Base-by-base conservation (phyloP, 129 eudicot genomes). In the Chrysanthemum lavandulifolium region DNA sequence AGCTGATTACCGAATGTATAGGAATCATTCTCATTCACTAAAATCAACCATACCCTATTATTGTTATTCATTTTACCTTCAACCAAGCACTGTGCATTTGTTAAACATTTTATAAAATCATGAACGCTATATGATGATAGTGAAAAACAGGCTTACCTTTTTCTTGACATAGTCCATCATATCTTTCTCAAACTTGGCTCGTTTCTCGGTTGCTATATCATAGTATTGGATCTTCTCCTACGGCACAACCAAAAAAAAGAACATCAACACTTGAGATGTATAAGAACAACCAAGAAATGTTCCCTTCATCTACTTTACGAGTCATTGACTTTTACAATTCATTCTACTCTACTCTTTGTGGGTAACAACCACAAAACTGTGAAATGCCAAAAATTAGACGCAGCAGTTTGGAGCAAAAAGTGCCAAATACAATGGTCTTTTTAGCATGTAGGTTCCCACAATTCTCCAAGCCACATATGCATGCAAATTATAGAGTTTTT, bases 191-290 rank as follows among this genome's bases (percentile, higher is more conserved):
- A 91, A 91, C 58, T 82, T 95, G 16, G 88, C 87, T 25, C 97
- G 82, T 85, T 91, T 91, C 74, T 85, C 89, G 1, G 95, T 85
- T 56, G 97, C 97, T 71, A 85, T 74, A 68, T 91, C 97, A 67
- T 91, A 91, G 77, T 91, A 91, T 31, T 91, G 81, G 40, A 91
- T 91, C 61, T 91, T 91, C 75, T 91, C 97, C 97, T 91, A 57
- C 45, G 9, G 62, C 27, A 61, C 33, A 21, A 53, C 19, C 2
- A 14, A 53, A 53, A 53, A 53, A 53, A 4, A 2, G 6, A 13
- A 53, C 7, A 53, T 13, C 16, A 53, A 53, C 16, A 14, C 1
- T 53, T 6, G 7, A 53, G 7, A 14, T 53, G 58, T 13, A 53
- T 14, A 53, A 14, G 36, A 57, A 67, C 71, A 67, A 10, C 29